phyloP scores from a whole-genome alignment of 2,329 filamentous ascomycete species.

The Hymenoscyphus fructigenus region DNA sequence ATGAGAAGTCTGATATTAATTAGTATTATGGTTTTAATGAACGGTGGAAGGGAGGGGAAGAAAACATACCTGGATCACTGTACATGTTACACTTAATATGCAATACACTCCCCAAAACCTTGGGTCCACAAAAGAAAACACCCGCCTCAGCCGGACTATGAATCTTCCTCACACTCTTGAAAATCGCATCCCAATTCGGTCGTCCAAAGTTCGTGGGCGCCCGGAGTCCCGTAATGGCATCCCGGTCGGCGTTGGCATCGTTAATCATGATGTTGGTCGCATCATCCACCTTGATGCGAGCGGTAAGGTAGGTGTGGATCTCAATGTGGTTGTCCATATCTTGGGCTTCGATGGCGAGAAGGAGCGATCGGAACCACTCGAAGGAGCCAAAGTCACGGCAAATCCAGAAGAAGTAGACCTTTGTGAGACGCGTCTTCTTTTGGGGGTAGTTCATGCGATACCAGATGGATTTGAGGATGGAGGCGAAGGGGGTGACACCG shows the following conservation, averaged over 20 bases:
- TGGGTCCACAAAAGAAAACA: conserved; percentile 85
- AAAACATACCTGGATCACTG: conserved; percentile 71
- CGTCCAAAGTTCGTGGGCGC: conserved; percentile 83
- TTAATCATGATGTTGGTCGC: conserved; percentile 93
- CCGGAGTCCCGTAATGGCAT: conserved; percentile 79
- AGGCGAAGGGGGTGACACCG: conserved; percentile 83
- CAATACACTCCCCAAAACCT: conserved; percentile 71
- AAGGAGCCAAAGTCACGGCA: conserved; percentile 86
- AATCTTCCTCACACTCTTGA: conserved; percentile 78
- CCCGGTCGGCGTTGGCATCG: conserved; percentile 79
- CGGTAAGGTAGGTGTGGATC: conserved; percentile 85
- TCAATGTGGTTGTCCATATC: conserved; percentile 82
- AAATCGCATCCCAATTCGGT: conserved; percentile 90
- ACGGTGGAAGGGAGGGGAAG: conserved; percentile 15
- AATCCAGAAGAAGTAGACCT: conserved; percentile 93
- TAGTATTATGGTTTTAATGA: not conserved
- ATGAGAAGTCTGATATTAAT: conserved; percentile 32
- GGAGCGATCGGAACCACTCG: conserved; percentile 84
- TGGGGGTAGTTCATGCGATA: conserved; percentile 89
- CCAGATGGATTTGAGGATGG: conserved; percentile 89
- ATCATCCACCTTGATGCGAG: conserved; percentile 82
- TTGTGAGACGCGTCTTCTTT: conserved; percentile 73
- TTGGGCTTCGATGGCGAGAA: conserved; percentile 82
- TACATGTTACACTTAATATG: conserved; percentile 89
- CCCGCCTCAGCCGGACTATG: conserved; percentile 71